These are phyloP conservation scores for Fraxinus floribunda DNA, from an alignment of 305 asterid species.

Conservation along the genomic window DNA sequence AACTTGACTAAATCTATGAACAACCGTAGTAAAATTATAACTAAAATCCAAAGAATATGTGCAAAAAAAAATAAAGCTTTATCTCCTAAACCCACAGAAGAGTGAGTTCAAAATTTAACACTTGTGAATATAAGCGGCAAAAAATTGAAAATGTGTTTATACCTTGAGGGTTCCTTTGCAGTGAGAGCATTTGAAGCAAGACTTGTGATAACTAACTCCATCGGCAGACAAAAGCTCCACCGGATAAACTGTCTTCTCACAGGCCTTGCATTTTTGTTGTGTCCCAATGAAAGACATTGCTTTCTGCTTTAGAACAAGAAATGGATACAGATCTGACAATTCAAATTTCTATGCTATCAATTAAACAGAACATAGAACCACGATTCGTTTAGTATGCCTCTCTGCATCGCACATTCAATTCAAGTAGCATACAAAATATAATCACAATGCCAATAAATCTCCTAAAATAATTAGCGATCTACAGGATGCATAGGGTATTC, in stretches of 20 bases:
- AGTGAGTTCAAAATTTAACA: background rate
- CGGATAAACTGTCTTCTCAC: slow-evolving; percentile 92
- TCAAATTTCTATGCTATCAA: background rate
- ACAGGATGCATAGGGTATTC: background rate
- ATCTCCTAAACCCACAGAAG: background rate
- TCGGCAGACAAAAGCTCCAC: slow-evolving; percentile 95
- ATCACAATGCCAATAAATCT: background rate
- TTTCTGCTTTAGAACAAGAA: background rate
- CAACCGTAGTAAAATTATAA: background rate
- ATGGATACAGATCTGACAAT: slow-evolving; percentile 38
- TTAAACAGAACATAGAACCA: background rate
- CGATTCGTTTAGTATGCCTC: background rate
- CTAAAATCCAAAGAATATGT: background rate
- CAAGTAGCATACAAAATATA: slow-evolving; percentile 1
- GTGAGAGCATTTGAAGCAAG: slow-evolving; percentile 92
- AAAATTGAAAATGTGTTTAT: background rate
- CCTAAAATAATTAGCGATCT: background rate
- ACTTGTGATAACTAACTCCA: slow-evolving; percentile 76
- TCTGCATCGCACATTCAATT: background rate
- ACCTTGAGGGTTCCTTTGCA: slow-evolving; percentile 97
- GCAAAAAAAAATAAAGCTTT: background rate
- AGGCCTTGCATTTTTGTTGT: slow-evolving; percentile 88
- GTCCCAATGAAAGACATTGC: slow-evolving; percentile 79
- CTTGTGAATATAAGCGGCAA: background rate
- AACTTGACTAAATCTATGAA: background rate